Evolutionary conservation across 345 rosid species (phyloP).

Genomic region (Noccaea bulbosa): DNA sequence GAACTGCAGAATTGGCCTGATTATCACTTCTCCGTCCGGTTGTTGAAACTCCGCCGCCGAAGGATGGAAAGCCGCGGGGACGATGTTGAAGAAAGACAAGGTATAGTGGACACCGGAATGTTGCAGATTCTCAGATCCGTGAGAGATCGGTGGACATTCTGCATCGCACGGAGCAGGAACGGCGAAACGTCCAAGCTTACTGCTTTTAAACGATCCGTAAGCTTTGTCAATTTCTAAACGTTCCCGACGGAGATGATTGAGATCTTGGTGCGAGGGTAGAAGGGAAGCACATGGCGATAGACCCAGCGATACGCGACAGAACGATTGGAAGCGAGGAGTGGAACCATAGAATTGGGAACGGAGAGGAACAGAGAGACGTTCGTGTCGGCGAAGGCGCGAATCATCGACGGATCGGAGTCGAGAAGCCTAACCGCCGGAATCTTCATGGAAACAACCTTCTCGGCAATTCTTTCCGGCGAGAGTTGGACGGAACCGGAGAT

Average conservation of each 20-base stretch:
- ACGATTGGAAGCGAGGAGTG: conserved; percentile 71
- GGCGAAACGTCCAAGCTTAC: conserved; percentile 50
- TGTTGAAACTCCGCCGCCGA: conserved; percentile 73
- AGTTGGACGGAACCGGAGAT: conserved; percentile 31
- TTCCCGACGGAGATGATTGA: conserved; percentile 81
- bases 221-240: too few relatives aligned
- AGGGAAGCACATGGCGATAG: conserved; percentile 74
- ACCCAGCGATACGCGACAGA: conserved; percentile 75
- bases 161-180: conserved; percentile 70
- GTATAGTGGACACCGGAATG: conserved; percentile 76
- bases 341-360: conserved; percentile 76
- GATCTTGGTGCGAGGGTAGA: conserved; percentile 75
- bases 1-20: conserved; percentile 71
- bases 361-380: conserved; percentile 83
- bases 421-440: conserved; percentile 64
- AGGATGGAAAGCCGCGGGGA: conserved; percentile 79
- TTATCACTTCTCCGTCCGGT: conserved; percentile 58
- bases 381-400: conserved; percentile 77
- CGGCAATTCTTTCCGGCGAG: conserved; percentile 52
- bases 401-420: conserved; percentile 57
- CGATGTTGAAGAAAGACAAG: conserved; percentile 71
- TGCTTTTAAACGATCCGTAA: too few relatives aligned
- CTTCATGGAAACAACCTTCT: conserved; percentile 51
- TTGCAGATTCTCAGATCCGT: conserved; percentile 63
- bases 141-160: conserved; percentile 60